A percentile compares a stretch with the other conserved stretches of the same genome.
phyloP scores from a whole-genome alignment of 352 stramenopile genomes.

The Pelagophyceae sp. region DNA sequence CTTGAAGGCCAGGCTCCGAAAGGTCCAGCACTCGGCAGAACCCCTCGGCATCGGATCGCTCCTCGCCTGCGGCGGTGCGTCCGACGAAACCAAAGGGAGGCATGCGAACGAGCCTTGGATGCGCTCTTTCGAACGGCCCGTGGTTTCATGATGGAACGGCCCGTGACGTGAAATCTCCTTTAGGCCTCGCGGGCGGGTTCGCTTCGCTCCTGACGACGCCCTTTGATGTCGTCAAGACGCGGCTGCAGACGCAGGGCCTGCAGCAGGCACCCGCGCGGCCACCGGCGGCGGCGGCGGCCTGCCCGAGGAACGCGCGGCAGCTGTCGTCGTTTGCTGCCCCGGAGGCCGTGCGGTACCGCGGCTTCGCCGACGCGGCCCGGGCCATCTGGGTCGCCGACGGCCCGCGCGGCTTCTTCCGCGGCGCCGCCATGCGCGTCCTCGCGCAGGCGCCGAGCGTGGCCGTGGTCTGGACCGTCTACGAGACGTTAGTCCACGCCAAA shows the following conservation, averaged over 20 bases:
- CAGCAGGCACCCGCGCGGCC: conserved; percentile 18
- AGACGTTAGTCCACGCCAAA: conserved; percentile 39
- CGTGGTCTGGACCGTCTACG: conserved; percentile 98
- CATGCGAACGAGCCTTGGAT: too few relatives aligned
- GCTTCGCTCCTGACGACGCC: conserved; percentile 85
- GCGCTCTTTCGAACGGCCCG: too few relatives aligned
- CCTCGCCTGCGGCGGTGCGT: conserved; percentile 79
- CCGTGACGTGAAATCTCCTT: too few relatives aligned
- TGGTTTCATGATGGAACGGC: too few relatives aligned
- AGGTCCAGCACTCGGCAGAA: conserved; percentile 49
- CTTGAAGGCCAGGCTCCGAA: conserved; percentile 76
- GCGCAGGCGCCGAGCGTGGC: conserved; percentile 94
- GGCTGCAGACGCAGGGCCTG: conserved; percentile 80
- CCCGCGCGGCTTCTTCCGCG: conserved; percentile 77
- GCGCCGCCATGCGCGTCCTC: conserved; percentile 80
- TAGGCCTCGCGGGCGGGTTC: conserved; percentile 79
- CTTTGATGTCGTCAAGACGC: conserved; percentile 96
- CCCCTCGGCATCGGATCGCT: conserved; percentile 72
- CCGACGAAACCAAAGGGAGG: too few relatives aligned
- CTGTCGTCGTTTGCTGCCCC: too few relatives aligned
- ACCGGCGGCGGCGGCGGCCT: conserved; percentile 24
- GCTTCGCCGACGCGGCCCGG: conserved; percentile 42
- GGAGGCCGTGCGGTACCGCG: conserved; percentile 21
- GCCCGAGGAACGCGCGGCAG: too few relatives aligned
- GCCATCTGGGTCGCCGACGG: conserved; percentile 84